Evolutionary conservation across 371 early-diverging fungal species (phyloP).

Genomic region (Umbelopsis sp.): DNA sequence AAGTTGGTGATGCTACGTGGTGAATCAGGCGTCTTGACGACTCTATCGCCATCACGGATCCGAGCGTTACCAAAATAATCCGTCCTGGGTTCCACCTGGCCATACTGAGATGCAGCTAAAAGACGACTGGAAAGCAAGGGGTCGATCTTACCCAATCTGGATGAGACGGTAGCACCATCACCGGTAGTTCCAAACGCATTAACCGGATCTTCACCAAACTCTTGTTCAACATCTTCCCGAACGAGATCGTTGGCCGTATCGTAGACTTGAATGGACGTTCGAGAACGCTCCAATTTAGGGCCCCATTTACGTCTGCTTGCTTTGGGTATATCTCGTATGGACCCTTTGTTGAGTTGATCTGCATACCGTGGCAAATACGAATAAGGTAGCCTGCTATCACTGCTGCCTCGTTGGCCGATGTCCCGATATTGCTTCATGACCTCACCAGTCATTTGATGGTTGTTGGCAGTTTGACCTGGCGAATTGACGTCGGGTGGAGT

Average conservation of each 20-base stretch:
- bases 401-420: neutral
- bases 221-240: slow-evolving; percentile 67
- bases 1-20: slow-evolving; percentile 1
- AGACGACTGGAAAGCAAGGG: neutral
- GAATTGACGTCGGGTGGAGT: neutral
- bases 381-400: neutral
- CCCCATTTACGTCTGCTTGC: neutral
- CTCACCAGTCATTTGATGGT: neutral
- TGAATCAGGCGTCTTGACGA: neutral
- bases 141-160: neutral
- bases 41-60: neutral
- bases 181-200: neutral
- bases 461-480: neutral
- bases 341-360: neutral
- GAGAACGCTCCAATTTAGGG: neutral
- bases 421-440: neutral
- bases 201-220: slow-evolving; percentile 25
- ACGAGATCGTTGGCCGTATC: slow-evolving; percentile 65
- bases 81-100: neutral
- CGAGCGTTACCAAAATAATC: neutral
- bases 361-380: slow-evolving; percentile 1
- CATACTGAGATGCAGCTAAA: neutral
- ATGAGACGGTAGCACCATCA: neutral
- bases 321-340: neutral
- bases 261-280: slow-evolving; percentile 67